Conservation (phyloP, 2,329 filamentous ascomycete species). For the Mollisia scopiformis region DNA sequence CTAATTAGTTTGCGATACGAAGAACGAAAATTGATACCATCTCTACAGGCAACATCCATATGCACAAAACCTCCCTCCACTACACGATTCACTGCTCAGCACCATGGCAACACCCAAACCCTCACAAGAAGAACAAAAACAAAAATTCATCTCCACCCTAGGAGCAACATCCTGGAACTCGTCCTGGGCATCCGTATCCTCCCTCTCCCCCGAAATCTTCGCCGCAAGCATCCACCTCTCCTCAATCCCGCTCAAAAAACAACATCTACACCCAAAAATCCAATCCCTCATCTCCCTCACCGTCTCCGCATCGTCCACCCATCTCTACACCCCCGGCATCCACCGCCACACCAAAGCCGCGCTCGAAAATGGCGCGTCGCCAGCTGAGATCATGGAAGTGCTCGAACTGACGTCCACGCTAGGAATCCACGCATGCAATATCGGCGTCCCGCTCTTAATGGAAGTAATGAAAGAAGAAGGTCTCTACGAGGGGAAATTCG, state of each 20-base stretch:
- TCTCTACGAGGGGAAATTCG: slow-evolving; percentile 35
- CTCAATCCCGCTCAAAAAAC: slow-evolving; percentile 22
- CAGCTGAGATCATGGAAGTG: slow-evolving; percentile 48
- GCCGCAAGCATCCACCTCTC: slow-evolving; percentile 7
- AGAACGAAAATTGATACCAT: too few relatives aligned
- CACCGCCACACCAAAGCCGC: slow-evolving; percentile 44
- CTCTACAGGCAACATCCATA: too few relatives aligned
- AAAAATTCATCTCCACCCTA: slow-evolving; percentile 4
- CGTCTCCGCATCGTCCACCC: slow-evolving; percentile 46
- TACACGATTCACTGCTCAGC: background rate
- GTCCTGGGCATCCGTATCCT: slow-evolving; percentile 7
- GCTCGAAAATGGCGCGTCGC: slow-evolving; percentile 42
- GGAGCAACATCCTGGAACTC: slow-evolving; percentile 2
- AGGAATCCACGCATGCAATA: slow-evolving; percentile 50
- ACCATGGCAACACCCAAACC: background rate
- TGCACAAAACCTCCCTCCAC: too few relatives aligned
- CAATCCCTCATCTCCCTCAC: slow-evolving; percentile 47
- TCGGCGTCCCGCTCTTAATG: slow-evolving; percentile 48
- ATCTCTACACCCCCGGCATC: slow-evolving; percentile 47
- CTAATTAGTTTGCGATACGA: too few relatives aligned
- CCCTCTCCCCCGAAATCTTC: slow-evolving; percentile 10
- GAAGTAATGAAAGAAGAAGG: slow-evolving; percentile 50
- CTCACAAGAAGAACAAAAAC: background rate
- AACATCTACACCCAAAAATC: slow-evolving; percentile 43
- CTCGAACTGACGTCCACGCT: slow-evolving; percentile 47